Evolutionary conservation across 2,329 filamentous ascomycete species (phyloP).

Genomic region (Fusarium anguioides): DNA sequence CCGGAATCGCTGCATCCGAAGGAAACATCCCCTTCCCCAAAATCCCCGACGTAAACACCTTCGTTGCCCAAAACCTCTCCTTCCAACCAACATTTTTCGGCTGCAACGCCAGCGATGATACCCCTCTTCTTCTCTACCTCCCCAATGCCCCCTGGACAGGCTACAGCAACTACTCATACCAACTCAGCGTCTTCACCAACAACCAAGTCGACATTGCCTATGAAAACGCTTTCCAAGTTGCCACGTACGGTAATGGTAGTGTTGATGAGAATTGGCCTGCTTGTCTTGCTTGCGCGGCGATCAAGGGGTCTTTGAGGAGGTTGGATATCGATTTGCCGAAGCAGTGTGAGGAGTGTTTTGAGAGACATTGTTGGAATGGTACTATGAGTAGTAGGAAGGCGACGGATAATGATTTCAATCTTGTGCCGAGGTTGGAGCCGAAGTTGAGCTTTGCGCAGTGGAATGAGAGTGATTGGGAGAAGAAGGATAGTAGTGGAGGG

Average conservation of each 20-base stretch:
- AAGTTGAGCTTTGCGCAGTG: slow-evolving; percentile 39
- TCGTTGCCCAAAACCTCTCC: slow-evolving; percentile 42
- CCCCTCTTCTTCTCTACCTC: slow-evolving; percentile 45
- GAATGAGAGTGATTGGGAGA: slow-evolving; percentile 35
- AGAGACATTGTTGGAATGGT: slow-evolving; percentile 45
- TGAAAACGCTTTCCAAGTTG: slow-evolving; percentile 80
- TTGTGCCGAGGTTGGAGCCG: slow-evolving; percentile 34
- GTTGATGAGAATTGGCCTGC: slow-evolving; percentile 76
- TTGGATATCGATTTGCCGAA: slow-evolving; percentile 28
- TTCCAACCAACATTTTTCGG: slow-evolving; percentile 47
- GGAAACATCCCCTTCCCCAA: slow-evolving; percentile 45
- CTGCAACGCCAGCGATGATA: slow-evolving; percentile 36
- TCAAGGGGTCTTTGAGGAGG: slow-evolving; percentile 72
- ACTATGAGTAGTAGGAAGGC: slow-evolving; percentile 15
- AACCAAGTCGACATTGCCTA: slow-evolving; percentile 40
- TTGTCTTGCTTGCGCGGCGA: slow-evolving; percentile 83
- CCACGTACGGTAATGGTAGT: slow-evolving; percentile 81
- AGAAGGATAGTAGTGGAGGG: not conserved
- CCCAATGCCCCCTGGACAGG: slow-evolving; percentile 47
- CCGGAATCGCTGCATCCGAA: slow-evolving; percentile 31
- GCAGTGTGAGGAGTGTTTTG: slow-evolving; percentile 44
- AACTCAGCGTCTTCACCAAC: slow-evolving; percentile 38
- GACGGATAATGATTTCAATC: slow-evolving; percentile 30
- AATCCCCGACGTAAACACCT: slow-evolving; percentile 44
- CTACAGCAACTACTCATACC: slow-evolving; percentile 45